Evolutionary conservation across 345 rosid species (phyloP), one percentile per base, ranked within the genome.

Genomic region (Iberis pinnata): DNA sequence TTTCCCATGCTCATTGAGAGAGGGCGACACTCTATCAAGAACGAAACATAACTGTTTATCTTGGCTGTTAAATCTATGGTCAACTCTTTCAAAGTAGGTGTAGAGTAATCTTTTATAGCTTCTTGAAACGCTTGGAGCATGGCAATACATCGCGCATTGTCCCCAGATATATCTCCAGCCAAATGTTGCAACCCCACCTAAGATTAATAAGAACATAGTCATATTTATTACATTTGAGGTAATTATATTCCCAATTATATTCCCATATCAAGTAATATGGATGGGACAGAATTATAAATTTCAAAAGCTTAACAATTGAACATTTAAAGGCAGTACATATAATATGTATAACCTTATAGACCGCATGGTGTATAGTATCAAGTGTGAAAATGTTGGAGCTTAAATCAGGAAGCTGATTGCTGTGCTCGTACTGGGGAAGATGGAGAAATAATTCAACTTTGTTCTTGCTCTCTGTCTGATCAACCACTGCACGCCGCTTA

Each of bases 1-100:
- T 86, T 86, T 61, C 90, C 95, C 90, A 86, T 86, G 76, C 95
- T 86, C 70, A 86, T 83, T 58, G 90, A 86, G 19, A 83, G 86
- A 3, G 86, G 95, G 6, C 86, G 75, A 31, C 88, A 86, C 48
- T 86, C 84, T 44, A 73, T 83, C 59, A 83, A 56, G 58, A 86
- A 86, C n/a, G 90, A 86, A 38, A 83, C 79, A 51, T 79, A 78
- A 53, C 80, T 68, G 33, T 80, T 64, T 40, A 86, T 74, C 68
- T 79, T 83, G 29, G 75, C 70, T 19, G 88, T 71, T 58, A 86
- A 74, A 49, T 83, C 95, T 63, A 83, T 66, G 63, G 43, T 32
- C 33, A 86, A 73, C 66, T 75, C 77, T 61, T 83, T 83, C 56
- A 71, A 66, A 20, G 72, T 69, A 27, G 90, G 90, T 25, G 86